Conservation (phyloP, 306 rosid species). For the Hippophae rhamnoides region DNA sequence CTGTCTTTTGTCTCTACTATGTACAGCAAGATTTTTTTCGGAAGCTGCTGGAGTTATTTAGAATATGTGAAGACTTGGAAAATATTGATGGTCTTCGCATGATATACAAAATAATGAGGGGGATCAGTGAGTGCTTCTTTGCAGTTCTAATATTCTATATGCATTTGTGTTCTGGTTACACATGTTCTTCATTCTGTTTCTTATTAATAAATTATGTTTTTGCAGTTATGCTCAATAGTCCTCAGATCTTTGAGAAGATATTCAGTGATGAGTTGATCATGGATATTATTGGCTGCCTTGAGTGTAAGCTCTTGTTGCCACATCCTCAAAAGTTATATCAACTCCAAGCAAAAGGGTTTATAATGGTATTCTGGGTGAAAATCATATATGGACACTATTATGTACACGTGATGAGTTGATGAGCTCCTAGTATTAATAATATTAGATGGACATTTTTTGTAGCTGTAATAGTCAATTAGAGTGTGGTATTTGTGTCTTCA, state of each 20-base stretch:
- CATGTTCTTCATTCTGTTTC: background rate
- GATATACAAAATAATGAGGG: conserved; percentile 85
- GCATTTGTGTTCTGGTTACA: background rate
- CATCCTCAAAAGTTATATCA: background rate
- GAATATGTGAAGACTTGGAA: conserved; percentile 68
- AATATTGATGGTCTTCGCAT: conserved; percentile 78
- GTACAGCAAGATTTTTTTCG: conserved; percentile 76
- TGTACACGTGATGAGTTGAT: no score
- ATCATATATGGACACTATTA: no score
- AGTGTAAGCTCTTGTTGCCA: conserved; percentile 54
- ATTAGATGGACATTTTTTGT: no score
- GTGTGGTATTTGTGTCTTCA: no score
- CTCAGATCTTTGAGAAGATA: conserved; percentile 76
- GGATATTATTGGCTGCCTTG: conserved; percentile 84
- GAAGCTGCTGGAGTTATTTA: conserved; percentile 72
- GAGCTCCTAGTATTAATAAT: no score
- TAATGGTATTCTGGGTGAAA: no score
- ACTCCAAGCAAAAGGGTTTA: no score
- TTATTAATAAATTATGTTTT: conserved; percentile 3
- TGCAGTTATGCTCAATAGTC: conserved; percentile 82
- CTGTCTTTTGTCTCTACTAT: background rate
- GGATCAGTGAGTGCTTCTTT: conserved; percentile 66
- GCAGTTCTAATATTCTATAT: conserved; percentile 11
- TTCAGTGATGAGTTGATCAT: conserved; percentile 71
- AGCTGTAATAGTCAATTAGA: no score